Conservation (phyloP, 2,329 filamentous ascomycete species). For the Catunica adiposa region DNA sequence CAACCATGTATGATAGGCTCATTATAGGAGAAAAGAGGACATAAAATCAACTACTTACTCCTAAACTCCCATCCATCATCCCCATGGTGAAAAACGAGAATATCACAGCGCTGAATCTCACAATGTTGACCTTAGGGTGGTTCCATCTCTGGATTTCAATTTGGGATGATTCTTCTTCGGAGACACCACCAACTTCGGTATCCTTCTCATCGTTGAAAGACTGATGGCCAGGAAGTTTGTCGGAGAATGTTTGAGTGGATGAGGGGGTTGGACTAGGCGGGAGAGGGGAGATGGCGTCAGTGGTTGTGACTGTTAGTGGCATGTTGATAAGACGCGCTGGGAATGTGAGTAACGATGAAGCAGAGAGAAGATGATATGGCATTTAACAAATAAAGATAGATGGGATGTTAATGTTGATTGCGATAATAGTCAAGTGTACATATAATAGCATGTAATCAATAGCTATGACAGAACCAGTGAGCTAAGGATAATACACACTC, state of each 20-base stretch:
- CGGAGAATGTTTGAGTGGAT: neutral
- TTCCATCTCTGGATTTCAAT: constrained; percentile 42
- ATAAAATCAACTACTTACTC: constrained; percentile 28
- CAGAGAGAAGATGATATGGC: too few relatives aligned
- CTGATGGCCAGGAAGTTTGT: constrained; percentile 1
- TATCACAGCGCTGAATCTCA: constrained; percentile 40
- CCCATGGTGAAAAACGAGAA: constrained; percentile 49
- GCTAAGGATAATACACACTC: too few relatives aligned
- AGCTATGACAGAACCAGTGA: too few relatives aligned
- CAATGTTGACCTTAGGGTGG: constrained; percentile 39
- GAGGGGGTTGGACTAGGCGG: neutral
- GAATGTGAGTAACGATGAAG: neutral
- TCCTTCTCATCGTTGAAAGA: neutral
- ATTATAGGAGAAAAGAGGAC: neutral
- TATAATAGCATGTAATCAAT: too few relatives aligned
- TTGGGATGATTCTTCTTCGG: constrained; percentile 9
- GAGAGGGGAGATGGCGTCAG: neutral
- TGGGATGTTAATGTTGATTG: too few relatives aligned
- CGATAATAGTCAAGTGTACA: too few relatives aligned
- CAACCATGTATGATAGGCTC: neutral
- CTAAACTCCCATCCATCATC: constrained; percentile 50
- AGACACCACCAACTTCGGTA: neutral
- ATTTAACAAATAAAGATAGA: too few relatives aligned
- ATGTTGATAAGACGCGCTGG: too few relatives aligned
- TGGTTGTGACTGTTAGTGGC: neutral